A percentile compares a stretch with the other conserved stretches of the same genome.
These are phyloP conservation scores for Lentinula edodes DNA, from an alignment of 768 basidiomycete genomes.

Conservation along the genomic window DNA sequence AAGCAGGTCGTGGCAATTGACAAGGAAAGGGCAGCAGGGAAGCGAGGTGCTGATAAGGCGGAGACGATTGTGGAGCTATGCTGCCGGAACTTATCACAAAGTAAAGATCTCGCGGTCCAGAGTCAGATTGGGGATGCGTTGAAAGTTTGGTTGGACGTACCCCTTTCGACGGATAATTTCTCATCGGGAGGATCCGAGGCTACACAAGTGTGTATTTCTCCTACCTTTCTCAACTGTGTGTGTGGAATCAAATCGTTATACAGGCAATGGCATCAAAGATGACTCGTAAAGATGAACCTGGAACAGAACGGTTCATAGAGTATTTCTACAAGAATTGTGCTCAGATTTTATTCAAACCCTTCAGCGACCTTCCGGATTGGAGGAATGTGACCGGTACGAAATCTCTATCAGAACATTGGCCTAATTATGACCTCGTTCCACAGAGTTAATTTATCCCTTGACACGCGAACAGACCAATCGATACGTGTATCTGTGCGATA, in stretches of 20 bases:
- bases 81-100: constrained; percentile 71
- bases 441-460: constrained; percentile 51
- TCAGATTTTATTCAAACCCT: constrained; percentile 74
- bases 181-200: constrained; percentile 32
- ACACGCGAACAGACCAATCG: constrained; percentile 77
- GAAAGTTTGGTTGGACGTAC: constrained; percentile 77
- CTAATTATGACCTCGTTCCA: neutral
- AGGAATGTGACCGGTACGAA: constrained; percentile 28
- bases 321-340: constrained; percentile 89
- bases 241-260: neutral
- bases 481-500: constrained; percentile 84
- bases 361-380: constrained; percentile 62
- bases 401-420: constrained; percentile 2
- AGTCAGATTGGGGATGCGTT: constrained; percentile 88
- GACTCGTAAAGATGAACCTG: constrained; percentile 73
- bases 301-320: constrained; percentile 84
- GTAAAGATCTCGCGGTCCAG: constrained; percentile 81
- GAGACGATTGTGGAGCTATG: constrained; percentile 73
- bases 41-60: constrained; percentile 55
- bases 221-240: neutral
- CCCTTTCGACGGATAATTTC: constrained; percentile 33
- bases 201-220: constrained; percentile 17
- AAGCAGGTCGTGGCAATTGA: constrained; percentile 75
- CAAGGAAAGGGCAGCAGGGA: constrained; percentile 52
- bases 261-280: constrained; percentile 9